Percentiles rank a stretch among this genome's conserved stretches.
These are phyloP conservation scores for Apiospora aurea DNA, from an alignment of 2,329 filamentous ascomycete species.

Conservation along the genomic window DNA sequence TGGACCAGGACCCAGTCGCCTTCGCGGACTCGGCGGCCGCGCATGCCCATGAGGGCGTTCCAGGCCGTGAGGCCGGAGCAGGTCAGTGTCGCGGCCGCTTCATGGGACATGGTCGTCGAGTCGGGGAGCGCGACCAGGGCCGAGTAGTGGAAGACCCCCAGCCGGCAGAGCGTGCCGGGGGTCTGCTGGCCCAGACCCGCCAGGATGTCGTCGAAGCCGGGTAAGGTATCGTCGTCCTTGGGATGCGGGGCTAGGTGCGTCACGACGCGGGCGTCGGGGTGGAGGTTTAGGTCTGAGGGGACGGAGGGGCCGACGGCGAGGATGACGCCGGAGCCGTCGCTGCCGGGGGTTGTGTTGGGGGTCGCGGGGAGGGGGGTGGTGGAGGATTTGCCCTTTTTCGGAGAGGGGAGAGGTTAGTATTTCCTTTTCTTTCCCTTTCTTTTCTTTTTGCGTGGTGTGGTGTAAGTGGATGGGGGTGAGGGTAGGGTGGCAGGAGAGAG, in stretches of 20 bases:
- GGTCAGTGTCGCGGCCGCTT: constrained; percentile 51
- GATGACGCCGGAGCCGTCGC: constrained; percentile 60
- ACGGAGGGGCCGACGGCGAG: constrained; percentile 38
- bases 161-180: constrained; percentile 54
- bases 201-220: constrained; percentile 64
- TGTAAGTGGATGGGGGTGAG: neutral
- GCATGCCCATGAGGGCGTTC: constrained; percentile 58
- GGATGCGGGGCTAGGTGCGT: constrained; percentile 52
- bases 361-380: constrained; percentile 23
- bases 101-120: neutral
- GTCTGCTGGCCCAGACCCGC: constrained; percentile 66
- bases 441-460: too few relatives aligned
- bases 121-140: constrained; percentile 48
- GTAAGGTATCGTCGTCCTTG: constrained; percentile 60
- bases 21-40: constrained; percentile 47
- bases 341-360: constrained; percentile 38
- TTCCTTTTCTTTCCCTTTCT: neutral
- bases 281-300: constrained; percentile 30
- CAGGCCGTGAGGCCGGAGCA: constrained; percentile 59
- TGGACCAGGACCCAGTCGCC: constrained; percentile 47
- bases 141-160: constrained; percentile 54
- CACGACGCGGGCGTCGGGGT: constrained; percentile 52
- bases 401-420: neutral
- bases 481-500: neutral
- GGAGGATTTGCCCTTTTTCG: constrained; percentile 5